Conservation (phyloP, 2,329 filamentous ascomycete species). For the Epichloe festucae region DNA sequence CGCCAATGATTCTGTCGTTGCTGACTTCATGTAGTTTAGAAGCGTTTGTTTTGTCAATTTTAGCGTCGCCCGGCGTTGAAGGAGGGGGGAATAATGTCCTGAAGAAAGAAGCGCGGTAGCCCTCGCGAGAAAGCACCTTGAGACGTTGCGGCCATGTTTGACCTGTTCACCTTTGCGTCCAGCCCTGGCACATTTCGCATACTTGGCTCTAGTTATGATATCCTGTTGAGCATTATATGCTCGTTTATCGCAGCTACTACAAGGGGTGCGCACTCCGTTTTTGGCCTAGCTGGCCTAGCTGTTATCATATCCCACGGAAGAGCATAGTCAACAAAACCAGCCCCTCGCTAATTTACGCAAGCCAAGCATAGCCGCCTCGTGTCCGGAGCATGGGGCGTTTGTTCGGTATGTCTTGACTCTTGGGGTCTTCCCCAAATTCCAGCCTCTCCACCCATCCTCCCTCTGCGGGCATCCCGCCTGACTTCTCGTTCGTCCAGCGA, state of each 20-base stretch:
- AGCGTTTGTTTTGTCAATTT: background rate
- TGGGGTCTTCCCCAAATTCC: too few relatives aligned
- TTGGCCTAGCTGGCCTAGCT: too few relatives aligned
- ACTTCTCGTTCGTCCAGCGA: too few relatives aligned
- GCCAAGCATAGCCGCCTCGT: too few relatives aligned
- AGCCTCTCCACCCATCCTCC: too few relatives aligned
- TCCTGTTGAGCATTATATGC: background rate
- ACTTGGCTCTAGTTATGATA: constrained; percentile 1
- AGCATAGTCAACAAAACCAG: background rate
- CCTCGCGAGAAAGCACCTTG: background rate
- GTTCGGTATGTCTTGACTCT: too few relatives aligned
- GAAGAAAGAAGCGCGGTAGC: background rate
- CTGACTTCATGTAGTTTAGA: background rate
- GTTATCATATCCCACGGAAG: constrained; percentile 1
- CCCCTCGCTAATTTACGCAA: background rate
- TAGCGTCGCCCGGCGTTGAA: background rate
- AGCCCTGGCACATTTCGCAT: background rate
- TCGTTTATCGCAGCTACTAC: too few relatives aligned
- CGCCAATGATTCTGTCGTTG: background rate
- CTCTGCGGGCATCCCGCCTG: too few relatives aligned
- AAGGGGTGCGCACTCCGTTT: too few relatives aligned
- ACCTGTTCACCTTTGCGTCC: background rate
- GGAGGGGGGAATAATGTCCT: background rate
- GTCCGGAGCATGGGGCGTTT: too few relatives aligned
- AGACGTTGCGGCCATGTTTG: background rate